These are phyloP conservation scores for Cordyceps cicadae DNA, from an alignment of 2,329 filamentous ascomycete species.

Conservation along the genomic window DNA sequence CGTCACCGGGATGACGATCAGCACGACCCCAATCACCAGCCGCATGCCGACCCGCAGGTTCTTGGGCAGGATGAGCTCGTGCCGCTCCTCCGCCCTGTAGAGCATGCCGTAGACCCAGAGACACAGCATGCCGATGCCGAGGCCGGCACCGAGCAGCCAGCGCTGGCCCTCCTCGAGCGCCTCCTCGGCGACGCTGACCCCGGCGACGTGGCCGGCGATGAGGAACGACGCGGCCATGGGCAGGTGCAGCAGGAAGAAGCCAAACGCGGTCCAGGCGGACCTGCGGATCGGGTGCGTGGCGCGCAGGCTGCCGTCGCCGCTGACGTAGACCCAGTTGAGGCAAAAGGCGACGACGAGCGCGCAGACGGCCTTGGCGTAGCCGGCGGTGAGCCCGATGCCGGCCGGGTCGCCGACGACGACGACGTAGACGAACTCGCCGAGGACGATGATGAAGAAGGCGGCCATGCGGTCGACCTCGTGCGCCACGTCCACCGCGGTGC, in stretches of 20 bases:
- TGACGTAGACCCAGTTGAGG: slow-evolving; percentile 42
- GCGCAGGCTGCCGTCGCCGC: slow-evolving; percentile 36
- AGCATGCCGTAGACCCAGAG: slow-evolving; percentile 34
- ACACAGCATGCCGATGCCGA: slow-evolving; percentile 37
- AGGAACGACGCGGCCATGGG: slow-evolving; percentile 36
- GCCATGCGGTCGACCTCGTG: slow-evolving; percentile 43
- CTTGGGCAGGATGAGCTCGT: slow-evolving; percentile 26
- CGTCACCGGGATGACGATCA: slow-evolving; percentile 30
- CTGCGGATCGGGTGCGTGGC: slow-evolving; percentile 37
- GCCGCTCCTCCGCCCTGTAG: slow-evolving; percentile 30
- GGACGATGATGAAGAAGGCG: slow-evolving; percentile 44
- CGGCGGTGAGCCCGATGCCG: slow-evolving; percentile 34
- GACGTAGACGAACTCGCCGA: slow-evolving; percentile 41
- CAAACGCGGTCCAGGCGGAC: slow-evolving; percentile 35
- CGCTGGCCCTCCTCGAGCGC: slow-evolving; percentile 34
- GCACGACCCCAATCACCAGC: slow-evolving; percentile 22
- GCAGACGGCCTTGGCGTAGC: slow-evolving; percentile 37
- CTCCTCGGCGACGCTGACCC: slow-evolving; percentile 29
- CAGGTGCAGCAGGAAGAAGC: slow-evolving; percentile 36
- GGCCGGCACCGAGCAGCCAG: slow-evolving; percentile 40
- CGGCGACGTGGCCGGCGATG: slow-evolving; percentile 39
- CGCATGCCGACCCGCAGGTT: slow-evolving; percentile 27
- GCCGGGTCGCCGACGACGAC: slow-evolving; percentile 40
- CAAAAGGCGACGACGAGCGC: slow-evolving; percentile 41
- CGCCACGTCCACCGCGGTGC: slow-evolving; percentile 40